These are phyloP conservation scores for Penicillium brasilianum DNA, from an alignment of 2,329 filamentous ascomycete genomes.

Conservation along the genomic window DNA sequence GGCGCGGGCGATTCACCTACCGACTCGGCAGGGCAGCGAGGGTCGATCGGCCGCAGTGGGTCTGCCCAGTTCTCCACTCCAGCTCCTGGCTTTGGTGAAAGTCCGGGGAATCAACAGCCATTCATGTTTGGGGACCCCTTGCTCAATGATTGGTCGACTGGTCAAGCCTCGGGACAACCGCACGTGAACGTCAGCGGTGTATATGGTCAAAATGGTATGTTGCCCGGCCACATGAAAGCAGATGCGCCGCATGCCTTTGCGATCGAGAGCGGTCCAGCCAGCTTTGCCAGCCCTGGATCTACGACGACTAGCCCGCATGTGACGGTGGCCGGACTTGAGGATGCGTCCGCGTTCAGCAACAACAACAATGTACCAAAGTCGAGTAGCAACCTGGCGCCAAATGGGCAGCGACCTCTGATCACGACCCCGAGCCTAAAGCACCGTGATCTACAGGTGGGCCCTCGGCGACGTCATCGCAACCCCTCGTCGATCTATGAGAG, in stretches of 20 bases:
- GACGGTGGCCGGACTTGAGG: conserved; percentile 48
- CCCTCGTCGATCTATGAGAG: conserved; percentile 85
- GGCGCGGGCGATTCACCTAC: conserved; percentile 79
- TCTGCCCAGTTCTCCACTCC: conserved; percentile 49
- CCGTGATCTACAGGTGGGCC: conserved; percentile 42
- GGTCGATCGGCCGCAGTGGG: conserved; percentile 52
- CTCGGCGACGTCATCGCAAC: conserved; percentile 65
- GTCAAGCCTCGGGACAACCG: conserved; percentile 39
- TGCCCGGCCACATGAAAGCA: conserved; percentile 49
- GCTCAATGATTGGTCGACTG: conserved; percentile 52
- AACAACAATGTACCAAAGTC: conserved; percentile 33
- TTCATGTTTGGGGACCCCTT: conserved; percentile 54
- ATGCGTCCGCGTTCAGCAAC: conserved; percentile 36
- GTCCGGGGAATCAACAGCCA: conserved; percentile 49
- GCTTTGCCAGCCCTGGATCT: conserved; percentile 63
- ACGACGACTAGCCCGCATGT: conserved; percentile 60
- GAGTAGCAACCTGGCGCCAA: conserved; percentile 36
- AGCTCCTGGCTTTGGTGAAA: conserved; percentile 51
- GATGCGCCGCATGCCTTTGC: conserved; percentile 63
- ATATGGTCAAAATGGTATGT: conserved; percentile 45
- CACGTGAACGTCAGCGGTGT: conserved; percentile 43
- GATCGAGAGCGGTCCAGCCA: conserved; percentile 63
- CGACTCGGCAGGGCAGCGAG: conserved; percentile 59
- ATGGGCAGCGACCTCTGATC: conserved; percentile 42
- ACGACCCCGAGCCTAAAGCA: conserved; percentile 52